Conservation (phyloP, 371 early-diverging fungal genomes). For the Circinella umbellata region DNA sequence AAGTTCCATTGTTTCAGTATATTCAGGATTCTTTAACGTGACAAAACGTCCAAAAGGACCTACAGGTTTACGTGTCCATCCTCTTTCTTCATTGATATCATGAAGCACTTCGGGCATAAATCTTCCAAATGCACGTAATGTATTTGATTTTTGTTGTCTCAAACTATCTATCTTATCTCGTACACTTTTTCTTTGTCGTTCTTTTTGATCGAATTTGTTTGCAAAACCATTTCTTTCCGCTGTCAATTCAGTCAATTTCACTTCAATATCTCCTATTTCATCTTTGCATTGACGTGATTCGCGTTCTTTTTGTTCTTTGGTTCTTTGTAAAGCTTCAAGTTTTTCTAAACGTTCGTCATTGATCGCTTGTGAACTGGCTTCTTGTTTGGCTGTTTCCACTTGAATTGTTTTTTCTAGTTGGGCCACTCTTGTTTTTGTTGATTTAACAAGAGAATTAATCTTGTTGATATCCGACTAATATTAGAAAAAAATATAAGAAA, state of each 20-base stretch:
- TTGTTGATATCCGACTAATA: constrained; percentile 28
- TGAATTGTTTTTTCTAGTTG: constrained; percentile 34
- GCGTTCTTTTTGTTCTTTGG: constrained; percentile 18
- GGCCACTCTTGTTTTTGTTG: constrained; percentile 19
- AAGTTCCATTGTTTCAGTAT: constrained; percentile 71
- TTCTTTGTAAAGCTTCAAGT: constrained; percentile 37
- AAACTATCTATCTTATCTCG: constrained; percentile 23
- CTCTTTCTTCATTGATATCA: constrained; percentile 61
- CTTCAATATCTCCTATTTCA: background rate
- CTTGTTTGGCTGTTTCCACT: constrained; percentile 31
- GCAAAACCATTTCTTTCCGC: constrained; percentile 15
- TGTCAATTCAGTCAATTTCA: background rate
- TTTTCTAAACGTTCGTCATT: constrained; percentile 39
- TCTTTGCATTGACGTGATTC: background rate
- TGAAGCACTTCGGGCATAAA: constrained; percentile 70
- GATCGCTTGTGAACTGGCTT: constrained; percentile 36
- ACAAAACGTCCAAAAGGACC: constrained; percentile 87
- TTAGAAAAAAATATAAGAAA: background rate
- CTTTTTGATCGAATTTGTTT: background rate
- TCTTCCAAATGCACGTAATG: constrained; percentile 74
- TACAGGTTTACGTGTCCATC: constrained; percentile 70
- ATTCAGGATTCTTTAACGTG: constrained; percentile 68
- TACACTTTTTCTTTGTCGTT: constrained; percentile 9
- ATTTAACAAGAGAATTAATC: constrained; percentile 27
- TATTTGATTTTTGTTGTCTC: constrained; percentile 61